Evolutionary conservation across 2,329 filamentous ascomycete species (phyloP).

Genomic region (Ceratocystis albifundus): DNA sequence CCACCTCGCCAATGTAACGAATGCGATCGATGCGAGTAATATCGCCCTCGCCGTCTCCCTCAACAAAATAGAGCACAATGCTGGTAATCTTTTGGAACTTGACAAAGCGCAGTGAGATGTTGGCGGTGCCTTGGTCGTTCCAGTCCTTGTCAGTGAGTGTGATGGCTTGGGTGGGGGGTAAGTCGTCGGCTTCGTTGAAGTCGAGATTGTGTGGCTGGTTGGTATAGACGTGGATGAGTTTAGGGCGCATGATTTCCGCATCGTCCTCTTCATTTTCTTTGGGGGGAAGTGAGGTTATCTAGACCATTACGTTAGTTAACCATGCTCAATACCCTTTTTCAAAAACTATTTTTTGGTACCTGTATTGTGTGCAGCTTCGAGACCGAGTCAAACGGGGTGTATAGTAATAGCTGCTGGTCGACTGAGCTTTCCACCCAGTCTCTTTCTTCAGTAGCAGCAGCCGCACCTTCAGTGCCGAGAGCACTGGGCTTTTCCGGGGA

Average conservation of each 20-base stretch:
- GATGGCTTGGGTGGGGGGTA: conserved; percentile 66
- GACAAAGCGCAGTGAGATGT: conserved; percentile 69
- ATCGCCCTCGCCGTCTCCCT: conserved; percentile 69
- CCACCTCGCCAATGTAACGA: conserved; percentile 73
- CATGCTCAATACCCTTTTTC: conserved; percentile 23
- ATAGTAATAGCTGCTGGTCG: conserved; percentile 92
- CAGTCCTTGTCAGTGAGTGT: conserved; percentile 66
- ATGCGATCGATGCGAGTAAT: conserved; percentile 74
- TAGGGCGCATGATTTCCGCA: conserved; percentile 64
- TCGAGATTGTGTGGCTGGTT: conserved; percentile 85
- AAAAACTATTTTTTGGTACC: conserved; percentile 34
- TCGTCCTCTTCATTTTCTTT: conserved; percentile 55
- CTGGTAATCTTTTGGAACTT: conserved; percentile 94
- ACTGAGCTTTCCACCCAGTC: conserved; percentile 97
- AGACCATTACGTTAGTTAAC: conserved; percentile 29
- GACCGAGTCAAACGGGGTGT: conserved; percentile 74
- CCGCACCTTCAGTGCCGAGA: conserved; percentile 44
- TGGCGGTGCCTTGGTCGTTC: conserved; percentile 66
- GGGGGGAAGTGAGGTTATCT: conserved; percentile 73
- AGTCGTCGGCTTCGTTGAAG: conserved; percentile 88
- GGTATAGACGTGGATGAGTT: conserved; percentile 71
- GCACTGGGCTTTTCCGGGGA: conserved; percentile 54
- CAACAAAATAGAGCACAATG: conserved; percentile 75
- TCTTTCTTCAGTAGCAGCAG: conserved; percentile 34
- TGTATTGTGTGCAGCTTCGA: conserved; percentile 79